Evolutionary conservation across 768 basidiomycete species (phyloP), one percentile per base, ranked within the genome.

Genomic region (Lactarius quietus): DNA sequence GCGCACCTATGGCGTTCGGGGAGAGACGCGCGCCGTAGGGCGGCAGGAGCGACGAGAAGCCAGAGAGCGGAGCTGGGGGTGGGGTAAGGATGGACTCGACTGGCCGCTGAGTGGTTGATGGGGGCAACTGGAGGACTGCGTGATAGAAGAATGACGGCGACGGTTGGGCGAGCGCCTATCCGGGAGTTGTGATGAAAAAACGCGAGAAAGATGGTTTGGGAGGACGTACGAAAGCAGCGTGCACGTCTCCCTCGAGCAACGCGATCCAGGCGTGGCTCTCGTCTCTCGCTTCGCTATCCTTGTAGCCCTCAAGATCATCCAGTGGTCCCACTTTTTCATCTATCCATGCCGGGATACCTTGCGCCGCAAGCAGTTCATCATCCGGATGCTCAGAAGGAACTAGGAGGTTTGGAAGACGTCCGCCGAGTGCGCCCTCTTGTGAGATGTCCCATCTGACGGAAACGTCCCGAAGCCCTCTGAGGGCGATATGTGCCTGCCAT

Each of bases 221-320:
- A 43, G 20, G 31, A 68, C 73, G 61, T 65, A 92, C 86, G 76
- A 94, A 73, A 15, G 89, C 88, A 68, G 89, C 87, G 73, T 92
- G 92, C 7, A 94, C 84, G 54, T 82, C 78, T 39, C 86, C 86
- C 74, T 94, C 90, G 45, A 94, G 82, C 36, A 94, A 80, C 2
- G 89, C 78, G 29, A 92, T 83, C 92, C 92, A 94, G 1, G 92
- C 92, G 51, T 85, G 82, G 69, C 89, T 89, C 74, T 94, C 92
- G 69, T 90, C 86, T 57, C 82, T 79, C 28, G 87, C 78, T 23
- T 76, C 74, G 55, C 81, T 78, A 68, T 88, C 81, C 39, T 74
- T 80, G 73, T 90, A 93, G 14, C 91, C 92, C 72, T 92, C 88
- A 36, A 89, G 75, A 6, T 79, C 73, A 62, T 76, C 76, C n/a